Evolutionary conservation across 164 flowering plant species (phyloP), one percentile per base, ranked within the genome.

Genomic region (Akebia trifoliata): DNA sequence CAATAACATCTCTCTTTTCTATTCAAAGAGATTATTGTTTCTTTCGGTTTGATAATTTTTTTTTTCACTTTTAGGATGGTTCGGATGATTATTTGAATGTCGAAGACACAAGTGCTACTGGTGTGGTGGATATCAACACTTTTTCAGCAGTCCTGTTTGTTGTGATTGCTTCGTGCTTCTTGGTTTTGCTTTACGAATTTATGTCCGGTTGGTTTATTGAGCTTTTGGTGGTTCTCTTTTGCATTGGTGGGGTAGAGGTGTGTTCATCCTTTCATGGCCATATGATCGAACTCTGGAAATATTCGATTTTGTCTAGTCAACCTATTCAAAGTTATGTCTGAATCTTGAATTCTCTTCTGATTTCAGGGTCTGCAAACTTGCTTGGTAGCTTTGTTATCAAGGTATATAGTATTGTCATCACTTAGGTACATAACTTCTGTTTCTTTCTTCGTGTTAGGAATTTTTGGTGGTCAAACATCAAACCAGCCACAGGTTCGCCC

Each of bases 211-310:
- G 94, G 95, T 88, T 94, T 62, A 56, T 88, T 57, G 97, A 94
- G 72, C 73, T 90, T 69, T 72, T 94, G 76, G 96, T 90, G 71
- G 94, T 94, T 57, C 83, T 94, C 22, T 94, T 90, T 73, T 84
- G 95, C 86, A 85, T 94, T 15, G 99, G 99, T 59, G 99, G 99
- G 38, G 80, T 79, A 22, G 99, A 94, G 99, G 97, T 94, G 73
- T 15, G 81, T 52, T 20, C 39, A 15, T 38, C 37, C 31, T n/a
- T 54, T 50, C 38, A 30, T 12, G 20, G n/a, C n/a, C n/a, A n/a
- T n/a, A n/a, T n/a, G n/a, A 14, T 54, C 31, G 56, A 29, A 21
- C 9, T 20, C n/a, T n/a, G n/a, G n/a, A n/a, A n/a, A n/a, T n/a
- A n/a, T n/a, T n/a, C n/a, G n/a, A n/a, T n/a, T n/a, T n/a, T n/a